These are phyloP conservation scores for Capsicum rhomboideum DNA, from an alignment of 257 asterid genomes.

Conservation along the genomic window DNA sequence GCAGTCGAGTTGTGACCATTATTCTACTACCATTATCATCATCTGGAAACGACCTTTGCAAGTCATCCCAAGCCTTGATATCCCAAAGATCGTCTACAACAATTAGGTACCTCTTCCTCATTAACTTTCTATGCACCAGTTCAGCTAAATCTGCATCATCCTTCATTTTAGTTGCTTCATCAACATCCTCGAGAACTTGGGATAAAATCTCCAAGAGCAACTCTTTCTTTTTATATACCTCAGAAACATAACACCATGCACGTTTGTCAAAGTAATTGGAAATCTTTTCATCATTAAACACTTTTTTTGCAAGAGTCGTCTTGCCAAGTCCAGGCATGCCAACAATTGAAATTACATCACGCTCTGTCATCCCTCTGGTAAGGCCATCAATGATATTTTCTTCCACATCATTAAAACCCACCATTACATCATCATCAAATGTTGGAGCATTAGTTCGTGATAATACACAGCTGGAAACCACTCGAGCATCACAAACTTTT, in stretches of 20 bases:
- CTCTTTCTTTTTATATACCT: not conserved
- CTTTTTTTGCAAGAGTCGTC: conserved; percentile 5
- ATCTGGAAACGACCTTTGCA: not conserved
- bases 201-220: not conserved
- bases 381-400: not conserved
- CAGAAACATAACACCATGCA: conserved; percentile 11
- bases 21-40: conserved; percentile 1
- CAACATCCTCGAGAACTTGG: not conserved
- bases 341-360: not conserved
- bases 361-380: not conserved
- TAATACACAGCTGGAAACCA: not conserved
- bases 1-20: not conserved
- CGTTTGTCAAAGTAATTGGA: not conserved
- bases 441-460: not conserved
- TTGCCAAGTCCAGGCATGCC: conserved; percentile 17
- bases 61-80: not conserved
- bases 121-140: not conserved
- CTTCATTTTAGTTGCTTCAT: not conserved
- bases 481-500: not conserved
- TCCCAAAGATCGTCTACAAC: not conserved
- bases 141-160: not conserved
- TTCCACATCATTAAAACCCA: not conserved
- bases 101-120: not conserved
- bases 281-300: not conserved
- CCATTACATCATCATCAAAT: not conserved